A percentile compares a stretch with the other conserved stretches of the same genome.
These are phyloP conservation scores for Vitis rupestris DNA, from an alignment of 164 flowering plant genomes.

Conservation along the genomic window DNA sequence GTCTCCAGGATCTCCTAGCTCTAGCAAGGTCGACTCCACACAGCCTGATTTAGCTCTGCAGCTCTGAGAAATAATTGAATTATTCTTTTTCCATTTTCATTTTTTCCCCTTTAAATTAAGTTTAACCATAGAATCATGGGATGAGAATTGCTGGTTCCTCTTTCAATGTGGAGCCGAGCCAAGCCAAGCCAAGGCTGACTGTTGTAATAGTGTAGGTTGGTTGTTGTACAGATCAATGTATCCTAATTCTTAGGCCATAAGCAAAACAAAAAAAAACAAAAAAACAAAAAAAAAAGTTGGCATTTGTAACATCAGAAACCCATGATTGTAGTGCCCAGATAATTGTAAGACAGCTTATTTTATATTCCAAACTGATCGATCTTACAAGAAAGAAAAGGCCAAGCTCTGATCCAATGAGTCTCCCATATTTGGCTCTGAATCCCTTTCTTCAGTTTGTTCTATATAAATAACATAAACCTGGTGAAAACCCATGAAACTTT, in stretches of 20 bases:
- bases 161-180: background rate
- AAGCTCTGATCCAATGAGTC: too few species aligned
- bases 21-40: slow-evolving; percentile 38
- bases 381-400: too few species aligned
- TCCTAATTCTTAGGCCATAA: slow-evolving; percentile 12
- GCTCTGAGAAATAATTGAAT: slow-evolving; percentile 38
- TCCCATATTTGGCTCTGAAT: too few species aligned
- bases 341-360: background rate
- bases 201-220: slow-evolving; percentile 17
- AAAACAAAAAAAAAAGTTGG: background rate
- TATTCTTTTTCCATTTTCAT: slow-evolving; percentile 2
- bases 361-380: background rate
- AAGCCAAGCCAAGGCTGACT: slow-evolving; percentile 15
- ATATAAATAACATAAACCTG: too few species aligned
- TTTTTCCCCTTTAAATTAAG: slow-evolving; percentile 1
- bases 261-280: background rate
- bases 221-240: slow-evolving; percentile 27
- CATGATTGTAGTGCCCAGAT: background rate
- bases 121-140: slow-evolving; percentile 18
- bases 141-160: slow-evolving; percentile 8
- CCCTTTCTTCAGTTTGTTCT: too few species aligned
- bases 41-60: slow-evolving; percentile 69
- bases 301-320: slow-evolving; percentile 14
- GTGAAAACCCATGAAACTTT: too few species aligned
- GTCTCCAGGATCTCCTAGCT: slow-evolving; percentile 50